phyloP scores from a whole-genome alignment of 179 eudicot genomes.

The Patellifolia procumbens region DNA sequence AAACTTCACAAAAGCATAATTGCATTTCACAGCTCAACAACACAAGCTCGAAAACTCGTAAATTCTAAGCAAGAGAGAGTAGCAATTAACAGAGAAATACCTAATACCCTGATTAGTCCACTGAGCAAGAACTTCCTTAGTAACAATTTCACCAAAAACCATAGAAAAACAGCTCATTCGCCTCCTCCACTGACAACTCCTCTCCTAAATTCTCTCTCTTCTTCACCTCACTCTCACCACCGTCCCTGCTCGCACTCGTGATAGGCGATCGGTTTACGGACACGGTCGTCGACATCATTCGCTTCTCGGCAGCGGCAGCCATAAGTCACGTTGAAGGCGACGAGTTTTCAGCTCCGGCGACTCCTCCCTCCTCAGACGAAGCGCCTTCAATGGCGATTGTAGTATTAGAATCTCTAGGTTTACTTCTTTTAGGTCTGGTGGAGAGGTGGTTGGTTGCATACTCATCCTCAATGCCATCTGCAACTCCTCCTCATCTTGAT shows the following conservation, averaged over 20 bases:
- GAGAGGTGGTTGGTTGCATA: conserved; percentile 54
- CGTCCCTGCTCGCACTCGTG: neutral
- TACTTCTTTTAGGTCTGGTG: conserved; percentile 88
- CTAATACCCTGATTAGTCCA: conserved; percentile 99
- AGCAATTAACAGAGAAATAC: conserved; percentile 32
- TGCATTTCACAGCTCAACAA: no score
- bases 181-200: conserved; percentile 53
- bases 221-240: conserved; percentile 18
- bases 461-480: conserved; percentile 86
- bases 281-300: conserved; percentile 46
- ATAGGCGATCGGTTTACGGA: neutral
- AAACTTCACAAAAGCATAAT: neutral
- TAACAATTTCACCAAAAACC: conserved; percentile 68
- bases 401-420: conserved; percentile 41
- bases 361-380: conserved; percentile 42
- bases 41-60: neutral
- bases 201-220: conserved; percentile 33
- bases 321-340: conserved; percentile 70
- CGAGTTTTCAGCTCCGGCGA: conserved; percentile 53
- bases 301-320: conserved; percentile 87
- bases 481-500: conserved; percentile 84
- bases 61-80: neutral
- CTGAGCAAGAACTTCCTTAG: conserved; percentile 73
- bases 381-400: conserved; percentile 8
- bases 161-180: conserved; percentile 64